Base-by-base conservation (phyloP, 129 eudicot species). In the Saposhnikovia divaricata region DNA sequence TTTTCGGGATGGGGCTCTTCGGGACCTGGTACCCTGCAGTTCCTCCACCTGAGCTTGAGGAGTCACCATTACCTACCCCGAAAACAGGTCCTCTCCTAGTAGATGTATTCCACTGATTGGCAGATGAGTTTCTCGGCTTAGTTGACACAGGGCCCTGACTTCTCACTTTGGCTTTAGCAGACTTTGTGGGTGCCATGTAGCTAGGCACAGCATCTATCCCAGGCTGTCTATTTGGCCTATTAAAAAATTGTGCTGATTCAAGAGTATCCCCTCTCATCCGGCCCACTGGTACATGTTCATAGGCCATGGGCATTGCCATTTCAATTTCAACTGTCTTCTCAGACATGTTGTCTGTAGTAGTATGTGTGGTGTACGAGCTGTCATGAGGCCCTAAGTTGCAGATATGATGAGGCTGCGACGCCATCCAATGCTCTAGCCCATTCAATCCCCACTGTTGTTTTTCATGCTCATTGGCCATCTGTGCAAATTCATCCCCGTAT, bases 351-450 rank as follows among this genome's bases (percentile, higher is more conserved):
- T 89, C 89, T 3, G 84, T 84, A 6, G 87, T 75, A 43, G 82
- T 66, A 14, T 43, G 66, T 72, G 90, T 86, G 39, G 47, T 25
- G 53, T 88, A 79, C 71, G 90, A 88, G 61, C 75, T 82, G 42
- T 80, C 95, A 2, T 57, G 57, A 31, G 90, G 85, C 71, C 79
- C 84, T 6, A 51, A 8, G 9, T 78, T 84, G 37, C 85, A 85
- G 13, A 72, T 45, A 18, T 89, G 91, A 86, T 82, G 78, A 16
- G 94, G 86, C 72, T 91, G 98, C 25, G 96, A 78, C 34, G 91
- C 89, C 97, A 92, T 95, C 98, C 98, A 92, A 57, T 81, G 82
- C 83, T 92, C 97, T 27, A 94, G 90, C 98, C 98, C 90, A 44
- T 89, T 91, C 98, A 97, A 90, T 61, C 97, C 98, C 98, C 98